Evolutionary conservation across 805 yeast genomes (phyloP), one percentile per base, ranked within the genome.

Genomic region (Kodamaea neixiangensis): DNA sequence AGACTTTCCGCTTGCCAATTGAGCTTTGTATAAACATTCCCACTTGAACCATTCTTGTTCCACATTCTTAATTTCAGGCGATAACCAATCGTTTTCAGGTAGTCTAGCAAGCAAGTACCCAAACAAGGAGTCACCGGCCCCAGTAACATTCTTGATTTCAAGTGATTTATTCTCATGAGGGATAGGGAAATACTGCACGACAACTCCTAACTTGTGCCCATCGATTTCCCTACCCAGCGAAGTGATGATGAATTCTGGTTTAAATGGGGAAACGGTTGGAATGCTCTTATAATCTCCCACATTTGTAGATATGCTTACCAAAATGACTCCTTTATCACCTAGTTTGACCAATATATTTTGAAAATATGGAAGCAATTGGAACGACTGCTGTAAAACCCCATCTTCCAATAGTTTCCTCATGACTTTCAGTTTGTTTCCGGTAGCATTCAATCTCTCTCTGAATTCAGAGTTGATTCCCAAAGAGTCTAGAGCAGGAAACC

Each of bases 71-170:
- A 71, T 47, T 19, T 62, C 63, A 5, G 60, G 38, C 3, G 47
- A 49, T 22, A 69, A 53, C 73, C 73, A 71, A 37, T 63, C 56
- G 7, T 52, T 39, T 15, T 52, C 48, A 1, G 71, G 65, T 17
- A 69, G 43, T 14, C 61, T 53, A 2, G 84, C 69, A 10, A 81
- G 63, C 18, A 90, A 55, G 21, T 77, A 81, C 0, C 97, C 97
- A 22, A 83, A 77, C 40, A 90, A 73, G 0, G 94, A 77, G 65
- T 90, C 97, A 9, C 97, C 97, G 0, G 96, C 96, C 2, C 97
- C 97, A 7, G 93, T 89, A 29, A 87, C 96, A 57, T 85, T 88
- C 22, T 67, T 68, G 10, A 86, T 75, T 0, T 65, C 61, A 2
- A 71, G 62, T 18, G 59, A 47, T 18, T 56, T 50, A 39, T 66